Evolutionary conservation across 768 basidiomycete species (phyloP), one percentile per base, ranked within the genome.

Genomic region (Suillus bovinus): DNA sequence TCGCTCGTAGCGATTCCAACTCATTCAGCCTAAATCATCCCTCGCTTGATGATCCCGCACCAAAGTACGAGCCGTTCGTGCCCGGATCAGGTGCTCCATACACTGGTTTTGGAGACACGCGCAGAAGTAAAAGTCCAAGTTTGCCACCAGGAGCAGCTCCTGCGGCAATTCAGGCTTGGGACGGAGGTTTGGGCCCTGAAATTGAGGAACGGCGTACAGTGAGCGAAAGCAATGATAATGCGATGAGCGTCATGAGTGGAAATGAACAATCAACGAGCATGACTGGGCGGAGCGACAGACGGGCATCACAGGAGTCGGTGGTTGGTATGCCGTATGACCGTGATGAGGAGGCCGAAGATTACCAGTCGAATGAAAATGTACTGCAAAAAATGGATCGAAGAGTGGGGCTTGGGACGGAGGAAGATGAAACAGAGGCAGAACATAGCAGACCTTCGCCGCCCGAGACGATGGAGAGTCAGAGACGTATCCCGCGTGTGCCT

Each of bases 81-180:
- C 27, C 38, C 3, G 46, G 61, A n/a, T 44, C 66, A 50, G 70
- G 70, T 44, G 61, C 66, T 33, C 55, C 16, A 22, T 56, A 55
- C 8, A 55, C 62, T 53, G 46, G 62, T 13, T 56, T 63, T 50
- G 64, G 68, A 52, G 58, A 17, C 49, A 55, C 70, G 31, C 50
- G 62, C 6, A 74, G 73, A 69, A 74, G 67, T 60, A 42, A 69
- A 20, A 65, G 67, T 6, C 72, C 71, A n/a, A 77, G 68, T 13
- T 80, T 79, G 17, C 80, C 83, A 5, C 77, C 78, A 13, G 81
- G 79, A 34, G 80, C 81, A 17, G 79, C 78, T 31, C 74, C 76
- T 66, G 66, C 76, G 56, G 65, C 61, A 66, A 76, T 64, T 72
- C 78, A 72, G 63, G 72, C 72, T 53, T 77, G 76, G 64, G 76